Base-by-base conservation (phyloP, 495 filamentous ascomycete genomes). In the Aspergillus hancockii region DNA sequence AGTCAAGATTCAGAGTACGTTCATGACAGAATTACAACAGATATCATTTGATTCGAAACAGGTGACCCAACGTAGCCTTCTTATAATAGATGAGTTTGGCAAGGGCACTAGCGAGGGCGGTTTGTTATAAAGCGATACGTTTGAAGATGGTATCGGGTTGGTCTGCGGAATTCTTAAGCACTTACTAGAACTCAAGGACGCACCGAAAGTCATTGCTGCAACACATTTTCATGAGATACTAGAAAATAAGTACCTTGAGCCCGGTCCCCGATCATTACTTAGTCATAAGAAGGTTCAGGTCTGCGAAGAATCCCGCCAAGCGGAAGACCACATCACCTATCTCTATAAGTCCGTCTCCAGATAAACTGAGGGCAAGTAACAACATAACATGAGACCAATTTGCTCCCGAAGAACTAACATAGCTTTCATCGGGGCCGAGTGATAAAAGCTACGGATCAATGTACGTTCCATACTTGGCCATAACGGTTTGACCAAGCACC, bases 221-320 rank as follows among this genome's bases (percentile, higher is more conserved):
- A 98, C 95, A 0, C 95, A 98, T 67, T 97, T 95, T 61, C 92
- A 97, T 70, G 93, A 98, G 65, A 89, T 97, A 18, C 93, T 97
- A 53, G 89, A 94, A 55, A 81, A 84, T 60, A 81, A 83, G 0
- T 87, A 91, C 63, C 73, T 98, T 16, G 67, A 69, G 8, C 63
- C 70, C 62, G 74, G 81, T n/a, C 80, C 86, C 0, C 71, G 77
- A 22, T 70, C 97, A 36, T 76, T 79, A 3, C 89, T 93, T 66
- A 90, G 83, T 0, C 88, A 96, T 61, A 97, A 98, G 95, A 87
- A 96, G 62, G 84, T 98, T n/a, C 82, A 78, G 41, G 71, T 93
- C 12, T 84, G 92, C 62, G 73, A 79, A 16, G 72, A 85, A 10
- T 82, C 86, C 8, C 70, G 74, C 5, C 70, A 85, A 10, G 79